A percentile compares a stretch with the other conserved stretches of the same genome.
Evolutionary conservation across 1,284 basidiomycete species (phyloP).

Genomic region (Ganoderma meredithae): DNA sequence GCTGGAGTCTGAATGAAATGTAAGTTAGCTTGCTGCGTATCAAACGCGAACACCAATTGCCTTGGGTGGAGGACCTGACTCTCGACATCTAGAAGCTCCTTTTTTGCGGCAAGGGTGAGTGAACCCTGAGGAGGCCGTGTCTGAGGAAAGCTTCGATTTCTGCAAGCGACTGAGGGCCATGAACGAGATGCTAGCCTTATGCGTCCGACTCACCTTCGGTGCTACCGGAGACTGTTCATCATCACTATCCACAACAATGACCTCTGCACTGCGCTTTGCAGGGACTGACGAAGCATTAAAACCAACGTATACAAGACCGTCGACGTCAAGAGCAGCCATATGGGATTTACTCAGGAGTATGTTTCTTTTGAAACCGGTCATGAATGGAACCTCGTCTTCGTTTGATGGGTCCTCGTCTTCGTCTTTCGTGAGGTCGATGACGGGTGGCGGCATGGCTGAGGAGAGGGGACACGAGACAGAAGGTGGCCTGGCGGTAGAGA

Average conservation of each 20-base stretch:
- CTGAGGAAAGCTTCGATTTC: neutral
- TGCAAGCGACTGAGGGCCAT: neutral
- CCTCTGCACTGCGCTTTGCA: neutral
- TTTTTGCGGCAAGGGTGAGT: neutral
- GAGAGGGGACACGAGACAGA: neutral
- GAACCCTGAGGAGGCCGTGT: neutral
- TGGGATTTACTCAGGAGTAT: neutral
- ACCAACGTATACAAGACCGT: constrained; percentile 23
- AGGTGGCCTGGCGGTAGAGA: neutral
- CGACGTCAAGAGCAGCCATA: neutral
- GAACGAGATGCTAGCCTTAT: neutral
- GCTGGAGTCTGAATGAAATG: neutral
- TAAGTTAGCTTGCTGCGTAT: neutral
- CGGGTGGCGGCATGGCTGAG: neutral
- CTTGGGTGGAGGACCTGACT: neutral
- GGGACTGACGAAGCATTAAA: constrained; percentile 15
- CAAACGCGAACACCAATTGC: neutral
- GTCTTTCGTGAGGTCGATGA: neutral
- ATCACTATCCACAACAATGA: neutral
- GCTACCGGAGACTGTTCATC: neutral
- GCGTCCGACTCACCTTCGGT: neutral
- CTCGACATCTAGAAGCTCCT: neutral
- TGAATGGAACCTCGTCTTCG: neutral
- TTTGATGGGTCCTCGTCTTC: too few species aligned
- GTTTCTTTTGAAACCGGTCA: neutral